These are phyloP conservation scores for Cyberlindnera saturnus DNA, from an alignment of 805 yeast genomes.

Conservation along the genomic window DNA sequence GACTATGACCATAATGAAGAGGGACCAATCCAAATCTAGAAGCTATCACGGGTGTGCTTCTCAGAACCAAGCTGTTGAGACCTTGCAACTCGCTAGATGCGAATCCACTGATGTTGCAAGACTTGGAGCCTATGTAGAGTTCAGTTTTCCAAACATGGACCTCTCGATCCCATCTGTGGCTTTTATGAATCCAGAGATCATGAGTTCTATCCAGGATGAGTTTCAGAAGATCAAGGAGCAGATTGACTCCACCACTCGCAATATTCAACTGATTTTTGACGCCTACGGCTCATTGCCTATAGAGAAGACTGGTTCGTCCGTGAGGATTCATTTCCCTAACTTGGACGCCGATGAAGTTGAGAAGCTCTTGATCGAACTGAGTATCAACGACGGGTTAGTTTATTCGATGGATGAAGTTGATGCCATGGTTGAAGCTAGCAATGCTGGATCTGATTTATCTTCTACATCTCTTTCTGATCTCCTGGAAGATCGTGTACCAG, in stretches of 20 bases:
- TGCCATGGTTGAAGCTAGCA: constrained; percentile 1
- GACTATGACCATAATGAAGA: not conserved
- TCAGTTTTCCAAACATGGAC: constrained; percentile 38
- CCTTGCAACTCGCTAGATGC: constrained; percentile 29
- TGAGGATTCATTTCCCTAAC: constrained; percentile 67
- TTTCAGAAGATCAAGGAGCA: constrained; percentile 33
- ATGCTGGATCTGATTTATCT: not conserved
- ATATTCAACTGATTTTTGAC: constrained; percentile 40
- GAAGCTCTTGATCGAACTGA: constrained; percentile 49
- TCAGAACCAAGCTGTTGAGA: constrained; percentile 25
- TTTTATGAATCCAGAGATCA: constrained; percentile 39
- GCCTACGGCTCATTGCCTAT: constrained; percentile 62
- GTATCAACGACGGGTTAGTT: constrained; percentile 52
- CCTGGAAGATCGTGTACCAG: constrained; percentile 18
- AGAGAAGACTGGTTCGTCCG: constrained; percentile 35
- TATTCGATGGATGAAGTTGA: constrained; percentile 25
- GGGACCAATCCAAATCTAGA: not conserved
- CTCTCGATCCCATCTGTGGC: constrained; percentile 33
- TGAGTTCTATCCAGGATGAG: constrained; percentile 32
- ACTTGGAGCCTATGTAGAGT: constrained; percentile 53
- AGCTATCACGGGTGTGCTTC: constrained; percentile 21
- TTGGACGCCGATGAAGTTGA: constrained; percentile 56
- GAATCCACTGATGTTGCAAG: constrained; percentile 25
- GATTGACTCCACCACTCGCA: constrained; percentile 36
- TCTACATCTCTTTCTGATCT: constrained; percentile 6